Evolutionary conservation across 2,329 filamentous ascomycete species (phyloP).

Genomic region (Triangularia setosa): DNA sequence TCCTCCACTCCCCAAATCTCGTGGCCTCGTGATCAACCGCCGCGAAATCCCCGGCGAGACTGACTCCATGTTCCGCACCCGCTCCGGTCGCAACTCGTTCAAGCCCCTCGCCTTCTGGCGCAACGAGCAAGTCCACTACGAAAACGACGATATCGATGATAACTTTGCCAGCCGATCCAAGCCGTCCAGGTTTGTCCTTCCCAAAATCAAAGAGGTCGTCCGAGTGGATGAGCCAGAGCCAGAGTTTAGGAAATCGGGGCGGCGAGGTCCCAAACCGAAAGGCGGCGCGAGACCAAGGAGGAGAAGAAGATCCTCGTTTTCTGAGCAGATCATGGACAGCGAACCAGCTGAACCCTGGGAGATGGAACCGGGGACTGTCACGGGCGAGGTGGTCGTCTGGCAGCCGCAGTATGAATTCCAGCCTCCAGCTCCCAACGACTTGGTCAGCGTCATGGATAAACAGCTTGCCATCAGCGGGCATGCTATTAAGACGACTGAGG

Average conservation of each 20-base stretch:
- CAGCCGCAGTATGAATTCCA: conserved; percentile 52
- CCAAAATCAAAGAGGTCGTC: conserved; percentile 72
- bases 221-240: conserved; percentile 62
- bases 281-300: conserved; percentile 19
- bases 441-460: conserved; percentile 51
- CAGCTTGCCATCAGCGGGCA: conserved; percentile 54
- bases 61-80: conserved; percentile 52
- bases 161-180: conserved; percentile 36
- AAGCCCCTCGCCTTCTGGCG: conserved; percentile 82
- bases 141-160: conserved; percentile 53
- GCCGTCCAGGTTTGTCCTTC: conserved; percentile 52
- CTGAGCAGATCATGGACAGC: conserved; percentile 24
- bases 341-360: conserved; percentile 63
- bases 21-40: conserved; percentile 51
- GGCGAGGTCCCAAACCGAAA: conserved; percentile 15
- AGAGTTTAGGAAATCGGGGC: conserved; percentile 32
- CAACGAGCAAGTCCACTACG: conserved; percentile 73
- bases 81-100: conserved; percentile 74
- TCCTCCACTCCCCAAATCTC: conserved; percentile 52
- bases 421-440: conserved; percentile 52
- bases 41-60: conserved; percentile 41
- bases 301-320: conserved; percentile 15
- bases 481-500: conserved; percentile 55
- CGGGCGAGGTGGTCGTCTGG: conserved; percentile 62
- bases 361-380: conserved; percentile 57